A percentile compares a stretch with the other conserved stretches of the same genome.
Evolutionary conservation across 78 protist genomes (phyloP).

Genomic region (Parvularia atlantis): DNA sequence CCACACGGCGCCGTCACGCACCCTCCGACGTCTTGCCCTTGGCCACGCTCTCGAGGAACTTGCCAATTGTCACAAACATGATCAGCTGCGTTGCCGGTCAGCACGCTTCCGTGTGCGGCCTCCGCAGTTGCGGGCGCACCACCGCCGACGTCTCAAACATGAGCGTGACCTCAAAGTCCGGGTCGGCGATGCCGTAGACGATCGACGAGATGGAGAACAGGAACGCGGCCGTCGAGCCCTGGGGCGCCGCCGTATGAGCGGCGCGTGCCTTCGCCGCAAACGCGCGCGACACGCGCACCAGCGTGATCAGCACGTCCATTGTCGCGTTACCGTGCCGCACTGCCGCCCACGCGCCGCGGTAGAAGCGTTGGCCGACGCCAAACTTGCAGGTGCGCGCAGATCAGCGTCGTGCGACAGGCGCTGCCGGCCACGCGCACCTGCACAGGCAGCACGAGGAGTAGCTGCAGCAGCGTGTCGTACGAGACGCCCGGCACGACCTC

Average conservation of each 20-base stretch:
- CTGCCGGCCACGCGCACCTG: neutral
- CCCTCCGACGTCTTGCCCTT: slow-evolving; percentile 72
- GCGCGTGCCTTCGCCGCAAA: too few species aligned
- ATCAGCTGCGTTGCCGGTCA: slow-evolving; percentile 25
- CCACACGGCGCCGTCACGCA: too few species aligned
- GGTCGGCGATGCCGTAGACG: neutral
- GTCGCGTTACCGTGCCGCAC: slow-evolving; percentile 55
- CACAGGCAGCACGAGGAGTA: neutral
- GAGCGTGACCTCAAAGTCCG: neutral
- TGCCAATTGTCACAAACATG: slow-evolving; percentile 79
- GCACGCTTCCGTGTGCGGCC: too few species aligned
- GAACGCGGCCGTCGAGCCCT: slow-evolving; percentile 78
- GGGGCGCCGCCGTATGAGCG: too few species aligned
- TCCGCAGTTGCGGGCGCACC: too few species aligned
- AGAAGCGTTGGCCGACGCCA: slow-evolving; percentile 55
- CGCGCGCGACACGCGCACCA: too few species aligned
- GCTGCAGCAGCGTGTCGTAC: neutral
- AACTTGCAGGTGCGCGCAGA: slow-evolving; percentile 59
- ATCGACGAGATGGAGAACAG: slow-evolving; percentile 55
- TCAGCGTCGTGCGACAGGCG: neutral
- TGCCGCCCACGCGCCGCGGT: slow-evolving; percentile 39
- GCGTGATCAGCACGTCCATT: slow-evolving; percentile 79
- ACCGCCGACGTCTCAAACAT: slow-evolving; percentile 54
- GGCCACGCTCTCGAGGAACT: slow-evolving; percentile 73
- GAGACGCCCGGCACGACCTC: neutral